Conservation (phyloP, 176 grass and related monocot genomes). For the Avena atlantica region DNA sequence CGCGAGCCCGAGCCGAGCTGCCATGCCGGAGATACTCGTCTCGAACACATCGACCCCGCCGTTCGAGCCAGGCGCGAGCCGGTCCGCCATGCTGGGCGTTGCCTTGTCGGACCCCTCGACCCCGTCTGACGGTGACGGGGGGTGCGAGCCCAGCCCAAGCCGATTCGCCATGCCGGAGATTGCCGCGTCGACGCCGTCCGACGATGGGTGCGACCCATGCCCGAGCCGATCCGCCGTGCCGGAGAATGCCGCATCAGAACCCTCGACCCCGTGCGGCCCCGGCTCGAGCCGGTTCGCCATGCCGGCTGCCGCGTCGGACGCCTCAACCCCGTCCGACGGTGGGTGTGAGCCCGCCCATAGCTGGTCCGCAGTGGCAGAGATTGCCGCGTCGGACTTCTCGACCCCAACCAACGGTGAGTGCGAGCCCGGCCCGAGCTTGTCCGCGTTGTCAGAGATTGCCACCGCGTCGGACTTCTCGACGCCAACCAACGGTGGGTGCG, state of each 20-base stretch:
- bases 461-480: not conserved
- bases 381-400: not conserved
- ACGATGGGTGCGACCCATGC: no score
- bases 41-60: not conserved
- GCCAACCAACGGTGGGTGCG: not conserved
- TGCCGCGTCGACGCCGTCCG: no score
- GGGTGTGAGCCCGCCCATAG: not conserved
- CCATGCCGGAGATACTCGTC: constrained; percentile 40
- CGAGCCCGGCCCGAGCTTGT: not conserved
- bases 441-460: not conserved
- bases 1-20: constrained; percentile 30
- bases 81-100: not conserved
- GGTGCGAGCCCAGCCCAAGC: not conserved
- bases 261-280: not conserved
- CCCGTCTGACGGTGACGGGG: no score
- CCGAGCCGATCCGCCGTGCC: not conserved
- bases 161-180: not conserved
- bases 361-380: not conserved
- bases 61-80: not conserved
- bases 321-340: not conserved
- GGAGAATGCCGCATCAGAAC: not conserved
- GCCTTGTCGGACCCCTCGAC: not conserved
- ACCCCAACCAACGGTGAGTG: not conserved
- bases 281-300: no score
- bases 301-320: no score